Base-by-base conservation (phyloP, 108 stramenopile genomes). In the Skeletonema menzelii region DNA sequence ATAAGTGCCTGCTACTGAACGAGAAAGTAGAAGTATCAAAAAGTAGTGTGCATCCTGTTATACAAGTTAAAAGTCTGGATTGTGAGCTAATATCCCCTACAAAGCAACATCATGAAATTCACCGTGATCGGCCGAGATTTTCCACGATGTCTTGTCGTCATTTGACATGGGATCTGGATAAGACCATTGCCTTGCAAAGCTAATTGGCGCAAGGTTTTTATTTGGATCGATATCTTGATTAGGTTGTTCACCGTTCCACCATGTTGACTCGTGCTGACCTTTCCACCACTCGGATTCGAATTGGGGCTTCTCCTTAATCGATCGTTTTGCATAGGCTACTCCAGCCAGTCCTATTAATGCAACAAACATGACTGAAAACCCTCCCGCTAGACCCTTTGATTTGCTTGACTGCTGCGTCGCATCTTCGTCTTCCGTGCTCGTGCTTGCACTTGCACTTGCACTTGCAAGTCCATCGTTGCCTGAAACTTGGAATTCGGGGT, bases 41-140 rank as follows among this genome's bases (percentile, higher is more conserved):
- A 58, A n/a, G 27, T 32, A 22, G n/a, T 59, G 32, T 59, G 32
- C 59, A 59, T 32, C 15, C 30, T 59, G 1, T 59, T 42, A 42
- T 42, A 42, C 40, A 42, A 42, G 0, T 42, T 42, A 42, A 42
- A 42, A 11, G 15, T 11, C 40, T 42, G 15, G 14, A 42, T 5
- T 42, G 40, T 42, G 15, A 42, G 4, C 14, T 42, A 42, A 11
- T 3, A n/a, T 42, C 13, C 15, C 66, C 40, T 75, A 75, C 28
- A 79, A 49, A 6, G 56, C 40, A 27, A 79, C 70, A 62, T 79
- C 69, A 17, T 72, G 77, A 42, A 79, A 56, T 40, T 71, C 70
- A 8, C 70, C 63, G 6, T 61, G 59, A 10, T 79, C 63, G 14
- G 63, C 22, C 17, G 75, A 68, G 47, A 61, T 59, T 38, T 59